A percentile compares a stretch with the other conserved stretches of the same genome.
Conservation (phyloP, 192 early-diverging fungal genomes). For the Podochytrium sp. region DNA sequence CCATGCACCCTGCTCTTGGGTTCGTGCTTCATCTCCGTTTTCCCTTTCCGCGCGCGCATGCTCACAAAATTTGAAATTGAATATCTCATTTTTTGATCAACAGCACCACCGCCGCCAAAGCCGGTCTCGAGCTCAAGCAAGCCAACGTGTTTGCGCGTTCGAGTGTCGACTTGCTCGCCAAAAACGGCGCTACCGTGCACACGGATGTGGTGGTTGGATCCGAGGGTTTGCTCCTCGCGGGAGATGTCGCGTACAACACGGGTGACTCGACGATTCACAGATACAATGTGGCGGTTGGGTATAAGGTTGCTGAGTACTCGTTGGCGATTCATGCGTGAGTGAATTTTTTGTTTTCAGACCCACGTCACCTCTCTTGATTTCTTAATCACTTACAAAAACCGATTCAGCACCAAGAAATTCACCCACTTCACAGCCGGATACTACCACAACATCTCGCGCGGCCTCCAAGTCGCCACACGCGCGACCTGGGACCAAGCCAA, state of each 20-base stretch:
- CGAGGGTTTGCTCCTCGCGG: conserved; percentile 90
- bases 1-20: conserved; percentile 80
- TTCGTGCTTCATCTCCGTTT: too few species aligned
- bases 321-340: conserved; percentile 83
- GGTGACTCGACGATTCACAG: conserved; percentile 82
- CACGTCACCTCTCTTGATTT: too few species aligned
- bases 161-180: conserved; percentile 90
- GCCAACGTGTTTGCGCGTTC: conserved; percentile 87
- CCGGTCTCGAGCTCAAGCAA: conserved; percentile 94
- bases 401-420: conserved; percentile 79
- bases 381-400: not conserved
- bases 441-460: conserved; percentile 92
- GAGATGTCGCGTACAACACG: conserved; percentile 93
- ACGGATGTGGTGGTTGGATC: conserved; percentile 84
- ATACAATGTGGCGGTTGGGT: conserved; percentile 90
- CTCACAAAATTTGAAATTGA: too few species aligned
- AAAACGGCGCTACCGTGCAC: conserved; percentile 77
- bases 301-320: conserved; percentile 84
- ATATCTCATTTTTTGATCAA: not conserved
- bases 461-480: conserved; percentile 92
- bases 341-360: not conserved
- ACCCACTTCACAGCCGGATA: conserved; percentile 89
- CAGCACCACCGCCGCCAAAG: conserved; percentile 76
- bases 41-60: not conserved
- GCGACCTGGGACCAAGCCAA: conserved; percentile 85